These are phyloP conservation scores for Schizophyllum commune DNA, from an alignment of 1,284 basidiomycete genomes.

Conservation along the genomic window DNA sequence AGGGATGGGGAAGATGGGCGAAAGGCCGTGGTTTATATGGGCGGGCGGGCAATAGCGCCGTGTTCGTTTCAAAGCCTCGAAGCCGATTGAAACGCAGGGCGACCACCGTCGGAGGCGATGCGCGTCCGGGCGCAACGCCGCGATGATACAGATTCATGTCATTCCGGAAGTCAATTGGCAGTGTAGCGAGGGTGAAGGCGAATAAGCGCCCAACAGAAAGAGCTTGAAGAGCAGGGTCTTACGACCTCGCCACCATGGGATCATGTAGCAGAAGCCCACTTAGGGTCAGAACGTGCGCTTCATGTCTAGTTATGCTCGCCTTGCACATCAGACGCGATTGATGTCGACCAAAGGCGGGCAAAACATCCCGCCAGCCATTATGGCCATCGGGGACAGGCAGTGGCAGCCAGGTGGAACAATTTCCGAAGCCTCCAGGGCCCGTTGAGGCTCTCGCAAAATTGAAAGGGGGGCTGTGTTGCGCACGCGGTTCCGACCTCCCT, in stretches of 20 bases:
- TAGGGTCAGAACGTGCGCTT: neutral
- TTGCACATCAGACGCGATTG: too few relatives aligned
- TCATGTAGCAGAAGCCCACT: too few relatives aligned
- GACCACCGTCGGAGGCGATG: neutral
- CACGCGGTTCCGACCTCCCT: neutral
- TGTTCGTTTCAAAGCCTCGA: neutral
- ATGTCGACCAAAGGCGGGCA: too few relatives aligned
- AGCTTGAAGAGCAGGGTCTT: too few relatives aligned
- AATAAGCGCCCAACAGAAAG: too few relatives aligned
- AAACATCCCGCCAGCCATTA: neutral
- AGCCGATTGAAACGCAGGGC: neutral
- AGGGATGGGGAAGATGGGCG: constrained; percentile 2
- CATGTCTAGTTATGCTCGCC: neutral
- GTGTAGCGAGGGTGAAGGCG: too few relatives aligned
- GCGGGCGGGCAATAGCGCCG: neutral
- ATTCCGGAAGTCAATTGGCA: too few relatives aligned
- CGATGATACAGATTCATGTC: neutral
- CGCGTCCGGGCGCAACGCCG: neutral
- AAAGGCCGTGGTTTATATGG: constrained; percentile 1
- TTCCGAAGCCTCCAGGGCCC: neutral
- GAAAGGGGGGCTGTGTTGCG: neutral
- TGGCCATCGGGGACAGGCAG: too few relatives aligned
- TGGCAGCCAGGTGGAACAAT: too few relatives aligned
- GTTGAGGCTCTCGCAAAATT: neutral
- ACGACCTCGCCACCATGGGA: too few relatives aligned